Conservation (phyloP, 2,329 filamentous ascomycete species). For the Dactylella cylindrospora region DNA sequence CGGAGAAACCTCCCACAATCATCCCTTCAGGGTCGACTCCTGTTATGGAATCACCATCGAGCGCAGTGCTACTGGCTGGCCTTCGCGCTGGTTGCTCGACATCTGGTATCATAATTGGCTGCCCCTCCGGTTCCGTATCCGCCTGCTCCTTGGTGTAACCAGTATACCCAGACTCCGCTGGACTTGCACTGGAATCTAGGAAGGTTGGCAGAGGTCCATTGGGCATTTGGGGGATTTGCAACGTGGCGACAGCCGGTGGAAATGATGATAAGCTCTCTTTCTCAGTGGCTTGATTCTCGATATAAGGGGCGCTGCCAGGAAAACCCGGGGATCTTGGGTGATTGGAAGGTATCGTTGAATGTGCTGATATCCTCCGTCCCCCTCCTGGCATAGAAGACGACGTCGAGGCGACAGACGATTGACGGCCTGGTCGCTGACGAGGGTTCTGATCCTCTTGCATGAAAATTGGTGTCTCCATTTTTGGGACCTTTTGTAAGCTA, state of each 20-base stretch:
- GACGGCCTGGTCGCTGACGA: constrained; percentile 22
- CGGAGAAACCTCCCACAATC: constrained; percentile 23
- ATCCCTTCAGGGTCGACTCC: constrained; percentile 20
- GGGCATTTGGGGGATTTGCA: not conserved
- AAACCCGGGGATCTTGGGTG: constrained; percentile 17
- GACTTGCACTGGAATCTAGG: constrained; percentile 8
- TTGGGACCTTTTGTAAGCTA: not conserved
- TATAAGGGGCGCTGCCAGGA: not conserved
- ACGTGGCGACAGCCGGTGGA: not conserved
- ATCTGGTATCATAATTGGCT: constrained; percentile 15
- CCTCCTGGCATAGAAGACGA: constrained; percentile 7
- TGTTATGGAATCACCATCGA: constrained; percentile 12
- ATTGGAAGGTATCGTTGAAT: constrained; percentile 6
- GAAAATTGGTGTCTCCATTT: constrained; percentile 2
- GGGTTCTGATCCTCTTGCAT: constrained; percentile 14
- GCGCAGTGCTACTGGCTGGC: too few relatives aligned
- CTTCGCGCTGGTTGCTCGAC: too few relatives aligned
- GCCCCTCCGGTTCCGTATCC: constrained; percentile 12
- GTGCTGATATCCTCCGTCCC: constrained; percentile 21
- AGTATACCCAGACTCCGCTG: constrained; percentile 18
- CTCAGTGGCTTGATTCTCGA: constrained; percentile 5
- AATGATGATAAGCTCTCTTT: too few relatives aligned
- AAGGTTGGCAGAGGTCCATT: constrained; percentile 11
- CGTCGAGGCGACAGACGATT: constrained; percentile 8
- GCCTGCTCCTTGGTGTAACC: not conserved